A percentile compares a stretch with the other conserved stretches of the same genome.
Conservation (phyloP, 108 stramenopile species). For the Nitzschia sp. region DNA sequence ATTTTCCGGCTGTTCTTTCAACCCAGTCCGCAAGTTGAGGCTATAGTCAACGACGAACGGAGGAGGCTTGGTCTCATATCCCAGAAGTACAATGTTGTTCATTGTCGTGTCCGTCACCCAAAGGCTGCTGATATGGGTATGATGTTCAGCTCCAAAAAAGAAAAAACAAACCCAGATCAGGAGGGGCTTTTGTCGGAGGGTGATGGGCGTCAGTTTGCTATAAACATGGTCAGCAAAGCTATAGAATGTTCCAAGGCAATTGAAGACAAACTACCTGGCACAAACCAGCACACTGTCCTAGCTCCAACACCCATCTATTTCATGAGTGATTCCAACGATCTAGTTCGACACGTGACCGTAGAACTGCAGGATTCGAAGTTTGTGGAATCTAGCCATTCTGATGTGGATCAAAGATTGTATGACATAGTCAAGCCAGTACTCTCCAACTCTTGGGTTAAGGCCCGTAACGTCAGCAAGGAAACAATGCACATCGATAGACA, state of each 20-base stretch:
- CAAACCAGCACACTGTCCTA: not conserved
- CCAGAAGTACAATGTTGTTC: slow-evolving; percentile 37
- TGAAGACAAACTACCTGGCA: no score
- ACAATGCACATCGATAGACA: slow-evolving; percentile 59
- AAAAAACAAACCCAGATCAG: no score
- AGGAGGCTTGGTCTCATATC: slow-evolving; percentile 5
- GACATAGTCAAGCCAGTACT: not conserved
- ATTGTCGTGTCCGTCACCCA: slow-evolving; percentile 67
- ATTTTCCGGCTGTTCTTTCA: slow-evolving; percentile 51
- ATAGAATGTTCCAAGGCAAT: no score
- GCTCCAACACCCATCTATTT: slow-evolving; percentile 38
- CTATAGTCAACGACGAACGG: not conserved
- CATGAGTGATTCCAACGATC: slow-evolving; percentile 59
- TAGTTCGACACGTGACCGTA: slow-evolving; percentile 41
- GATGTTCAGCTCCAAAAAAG: no score
- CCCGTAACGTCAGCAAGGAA: slow-evolving; percentile 39
- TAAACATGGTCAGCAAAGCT: slow-evolving; percentile 42
- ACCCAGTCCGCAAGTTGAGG: slow-evolving; percentile 33
- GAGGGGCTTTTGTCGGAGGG: slow-evolving; percentile 53
- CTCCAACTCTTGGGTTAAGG: slow-evolving; percentile 4
- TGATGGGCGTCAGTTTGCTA: slow-evolving; percentile 38
- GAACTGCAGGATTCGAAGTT: slow-evolving; percentile 26
- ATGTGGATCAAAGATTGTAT: slow-evolving; percentile 13
- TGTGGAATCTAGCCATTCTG: not conserved
- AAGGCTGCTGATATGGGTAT: slow-evolving; percentile 40